phyloP scores from a whole-genome alignment of 805 yeast genomes.

The Tetrapisispora namnaoensis region DNA sequence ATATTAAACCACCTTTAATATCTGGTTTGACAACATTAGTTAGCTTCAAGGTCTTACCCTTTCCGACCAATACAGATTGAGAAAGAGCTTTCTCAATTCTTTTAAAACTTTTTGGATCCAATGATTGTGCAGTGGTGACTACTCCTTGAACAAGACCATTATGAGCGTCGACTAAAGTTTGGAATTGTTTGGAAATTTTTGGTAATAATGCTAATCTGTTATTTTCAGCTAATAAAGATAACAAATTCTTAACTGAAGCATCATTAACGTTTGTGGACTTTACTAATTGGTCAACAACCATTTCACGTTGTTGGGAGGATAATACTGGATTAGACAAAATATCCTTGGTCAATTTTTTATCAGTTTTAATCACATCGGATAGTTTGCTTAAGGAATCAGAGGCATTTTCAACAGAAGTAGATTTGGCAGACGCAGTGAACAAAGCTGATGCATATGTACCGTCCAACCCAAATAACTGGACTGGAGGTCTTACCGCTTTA shows the following conservation, averaged over 20 bases:
- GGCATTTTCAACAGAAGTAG: slow-evolving; percentile 63
- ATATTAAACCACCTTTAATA: slow-evolving; percentile 90
- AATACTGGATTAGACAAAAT: slow-evolving; percentile 78
- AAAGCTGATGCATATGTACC: slow-evolving; percentile 96
- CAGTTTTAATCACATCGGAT: slow-evolving; percentile 42
- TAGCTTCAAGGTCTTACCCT: slow-evolving; percentile 76
- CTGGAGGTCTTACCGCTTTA: slow-evolving; percentile 54
- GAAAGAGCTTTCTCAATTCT: slow-evolving; percentile 72
- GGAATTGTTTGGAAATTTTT: slow-evolving; percentile 59
- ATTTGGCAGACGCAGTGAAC: slow-evolving; percentile 82
- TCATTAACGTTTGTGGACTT: slow-evolving; percentile 30
- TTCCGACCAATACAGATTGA: slow-evolving; percentile 72
- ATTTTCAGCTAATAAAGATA: slow-evolving; percentile 83
- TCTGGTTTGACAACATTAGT: slow-evolving; percentile 79
- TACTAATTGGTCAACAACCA: slow-evolving; percentile 53
- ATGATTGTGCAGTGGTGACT: slow-evolving; percentile 76
- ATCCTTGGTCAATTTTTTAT: slow-evolving; percentile 45
- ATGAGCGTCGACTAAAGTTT: slow-evolving; percentile 74
- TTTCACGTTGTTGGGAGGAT: slow-evolving; percentile 60
- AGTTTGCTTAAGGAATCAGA: slow-evolving; percentile 54
- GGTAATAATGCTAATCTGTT: slow-evolving; percentile 73
- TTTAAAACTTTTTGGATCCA: slow-evolving; percentile 70
- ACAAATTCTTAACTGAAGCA: slow-evolving; percentile 65
- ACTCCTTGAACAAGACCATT: slow-evolving; percentile 89
- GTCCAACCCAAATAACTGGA: slow-evolving; percentile 88